These are phyloP conservation scores for Pseudopediastrum boryanum DNA, from an alignment of 139 green algal genomes.

Conservation along the genomic window DNA sequence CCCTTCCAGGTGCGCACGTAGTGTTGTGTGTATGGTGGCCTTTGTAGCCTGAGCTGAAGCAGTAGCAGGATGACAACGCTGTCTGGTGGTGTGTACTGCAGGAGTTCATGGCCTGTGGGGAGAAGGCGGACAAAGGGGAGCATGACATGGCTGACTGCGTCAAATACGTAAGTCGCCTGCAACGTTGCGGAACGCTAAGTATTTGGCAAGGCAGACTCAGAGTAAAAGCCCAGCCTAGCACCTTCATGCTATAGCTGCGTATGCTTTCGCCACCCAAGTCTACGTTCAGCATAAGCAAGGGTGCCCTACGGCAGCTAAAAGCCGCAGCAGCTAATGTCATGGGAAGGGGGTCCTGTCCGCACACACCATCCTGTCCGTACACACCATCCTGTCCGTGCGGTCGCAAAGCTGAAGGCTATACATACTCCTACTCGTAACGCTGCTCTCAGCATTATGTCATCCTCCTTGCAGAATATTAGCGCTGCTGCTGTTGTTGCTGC, in stretches of 20 bases:
- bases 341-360: background rate
- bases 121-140: constrained; percentile 28
- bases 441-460: too few species aligned
- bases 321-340: too few species aligned
- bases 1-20: constrained; percentile 29
- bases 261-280: too few species aligned
- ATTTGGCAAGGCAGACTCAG: too few species aligned
- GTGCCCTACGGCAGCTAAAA: background rate
- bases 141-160: constrained; percentile 36
- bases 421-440: too few species aligned
- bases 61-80: background rate
- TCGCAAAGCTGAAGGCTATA: too few species aligned
- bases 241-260: too few species aligned
- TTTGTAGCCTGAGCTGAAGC: background rate
- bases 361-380: too few species aligned
- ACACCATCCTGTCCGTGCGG: too few species aligned
- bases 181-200: too few species aligned
- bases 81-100: constrained; percentile 1
- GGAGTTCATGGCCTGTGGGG: constrained; percentile 39
- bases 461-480: too few species aligned
- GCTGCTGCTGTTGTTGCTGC: background rate
- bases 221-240: too few species aligned
- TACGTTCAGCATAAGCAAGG: background rate
- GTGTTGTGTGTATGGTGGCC: background rate
- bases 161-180: constrained; percentile 14